phyloP scores from a whole-genome alignment of 495 filamentous ascomycete species.

The Terfezia boudieri region DNA sequence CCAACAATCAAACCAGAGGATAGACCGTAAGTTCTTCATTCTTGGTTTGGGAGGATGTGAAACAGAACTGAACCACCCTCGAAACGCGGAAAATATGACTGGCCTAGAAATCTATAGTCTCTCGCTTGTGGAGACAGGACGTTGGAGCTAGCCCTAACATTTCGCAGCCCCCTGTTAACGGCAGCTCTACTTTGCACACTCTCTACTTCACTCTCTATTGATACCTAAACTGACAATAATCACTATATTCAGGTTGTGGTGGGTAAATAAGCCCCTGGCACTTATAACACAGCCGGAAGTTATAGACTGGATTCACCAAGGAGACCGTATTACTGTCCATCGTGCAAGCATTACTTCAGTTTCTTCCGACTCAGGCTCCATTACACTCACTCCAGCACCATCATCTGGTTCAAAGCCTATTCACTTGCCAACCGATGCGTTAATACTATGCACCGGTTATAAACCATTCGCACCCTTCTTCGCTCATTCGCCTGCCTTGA shows the following conservation, averaged over 20 bases:
- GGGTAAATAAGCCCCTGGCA: neutral
- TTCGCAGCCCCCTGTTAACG: too few species aligned
- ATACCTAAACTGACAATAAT: too few species aligned
- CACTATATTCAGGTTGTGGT: neutral
- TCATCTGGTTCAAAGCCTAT: neutral
- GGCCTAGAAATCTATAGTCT: too few species aligned
- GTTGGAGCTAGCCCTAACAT: too few species aligned
- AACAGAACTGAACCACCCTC: neutral
- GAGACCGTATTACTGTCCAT: slow-evolving; percentile 9
- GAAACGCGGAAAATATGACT: too few species aligned
- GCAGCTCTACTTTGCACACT: too few species aligned
- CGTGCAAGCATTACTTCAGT: slow-evolving; percentile 4
- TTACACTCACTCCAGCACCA: neutral
- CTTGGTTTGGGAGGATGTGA: slow-evolving; percentile 8
- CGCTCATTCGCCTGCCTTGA: neutral
- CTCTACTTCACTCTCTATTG: too few species aligned
- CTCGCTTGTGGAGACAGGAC: too few species aligned
- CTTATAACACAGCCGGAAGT: slow-evolving; percentile 9
- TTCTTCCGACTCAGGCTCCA: neutral
- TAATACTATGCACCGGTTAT: neutral
- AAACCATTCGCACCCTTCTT: neutral
- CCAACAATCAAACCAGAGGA: slow-evolving; percentile 2
- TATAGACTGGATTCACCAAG: slow-evolving; percentile 9
- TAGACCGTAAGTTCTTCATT: slow-evolving; percentile 2
- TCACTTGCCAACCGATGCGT: neutral